These are phyloP conservation scores for Diaporthe velutina DNA, from an alignment of 2,329 filamentous ascomycete genomes.

Conservation along the genomic window DNA sequence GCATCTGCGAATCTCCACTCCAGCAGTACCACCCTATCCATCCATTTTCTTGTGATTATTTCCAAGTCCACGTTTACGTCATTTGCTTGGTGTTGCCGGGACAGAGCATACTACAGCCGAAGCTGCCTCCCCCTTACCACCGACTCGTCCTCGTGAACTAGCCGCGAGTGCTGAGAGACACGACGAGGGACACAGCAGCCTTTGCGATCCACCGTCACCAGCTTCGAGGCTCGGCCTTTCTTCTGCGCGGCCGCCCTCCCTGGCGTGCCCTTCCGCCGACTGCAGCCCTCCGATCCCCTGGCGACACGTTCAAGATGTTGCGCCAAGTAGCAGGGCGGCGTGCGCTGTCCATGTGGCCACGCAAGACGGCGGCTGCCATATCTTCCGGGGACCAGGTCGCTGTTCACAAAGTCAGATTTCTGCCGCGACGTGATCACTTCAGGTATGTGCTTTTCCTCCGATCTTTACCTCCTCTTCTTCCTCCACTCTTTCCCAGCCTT, in stretches of 20 bases:
- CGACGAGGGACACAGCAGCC: neutral
- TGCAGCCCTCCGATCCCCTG: neutral
- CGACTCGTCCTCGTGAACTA: neutral
- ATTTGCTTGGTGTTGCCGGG: neutral
- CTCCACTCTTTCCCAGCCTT: neutral
- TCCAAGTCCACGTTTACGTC: neutral
- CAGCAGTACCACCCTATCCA: neutral
- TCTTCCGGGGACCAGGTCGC: constrained; percentile 31
- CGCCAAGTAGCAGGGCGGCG: constrained; percentile 35
- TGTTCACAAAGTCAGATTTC: constrained; percentile 30
- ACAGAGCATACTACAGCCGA: neutral
- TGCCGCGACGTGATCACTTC: neutral
- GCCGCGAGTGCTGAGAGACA: neutral
- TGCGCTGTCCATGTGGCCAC: constrained; percentile 31
- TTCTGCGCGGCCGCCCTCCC: constrained; percentile 13
- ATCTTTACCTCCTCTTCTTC: neutral
- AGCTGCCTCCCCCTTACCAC: neutral
- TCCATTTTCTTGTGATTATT: neutral
- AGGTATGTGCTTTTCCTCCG: constrained; percentile 1
- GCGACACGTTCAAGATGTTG: constrained; percentile 8
- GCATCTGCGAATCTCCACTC: constrained; percentile 25
- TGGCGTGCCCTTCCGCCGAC: neutral
- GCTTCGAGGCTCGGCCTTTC: neutral
- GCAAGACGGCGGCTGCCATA: constrained; percentile 17
- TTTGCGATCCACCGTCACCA: constrained; percentile 16